Evolutionary conservation across 2,329 filamentous ascomycete genomes (phyloP), one percentile per base, ranked within the genome.

Genomic region (Aspergillus sp.): DNA sequence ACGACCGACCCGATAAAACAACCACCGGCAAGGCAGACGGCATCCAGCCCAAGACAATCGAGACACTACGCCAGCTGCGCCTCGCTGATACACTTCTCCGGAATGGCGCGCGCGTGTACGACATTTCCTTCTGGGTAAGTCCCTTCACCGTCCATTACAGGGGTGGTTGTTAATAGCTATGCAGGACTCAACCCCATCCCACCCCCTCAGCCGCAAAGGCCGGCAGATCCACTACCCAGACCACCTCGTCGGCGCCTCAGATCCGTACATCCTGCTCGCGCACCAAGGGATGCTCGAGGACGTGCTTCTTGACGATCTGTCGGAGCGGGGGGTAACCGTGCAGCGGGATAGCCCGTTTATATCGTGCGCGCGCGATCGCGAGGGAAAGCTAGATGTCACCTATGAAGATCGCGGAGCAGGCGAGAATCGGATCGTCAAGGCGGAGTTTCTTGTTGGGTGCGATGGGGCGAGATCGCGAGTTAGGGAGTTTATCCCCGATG

Each of bases 221-320:
- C 83, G 88, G 54, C 84, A 90, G 70, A 76, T 86, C 15, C 88
- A 91, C 70, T 91, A 90, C 68, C 89, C 87, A 0, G 62, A 70
- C 0, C 64, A 72, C 37, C 64, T 74, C 1, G 79, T 84, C 19
- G 82, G 83, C 55, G 72, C 82, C 1, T 74, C 79, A 3, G 80
- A 84, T 60, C 81, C 81, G 1, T 84, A 82, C 60, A 82, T 84
- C 6, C 68, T 84, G 2, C 73, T 84, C 3, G 80, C 81, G 1
- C 89, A 91, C 68, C 89, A 92, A 73, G 89, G 89, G 48, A 90
- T 91, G 83, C 82, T 91, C 0, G 89, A 91, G 73, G 83, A 84
- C 47, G 73, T 89, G 2, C 86, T 92, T 64, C 82, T 90, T 52
- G 81, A 89, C 8, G 89, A 91, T 66, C 80, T 91, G 71, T 79